Base-by-base conservation (phyloP, 495 filamentous ascomycete genomes). In the Penicillium crystallinum region DNA sequence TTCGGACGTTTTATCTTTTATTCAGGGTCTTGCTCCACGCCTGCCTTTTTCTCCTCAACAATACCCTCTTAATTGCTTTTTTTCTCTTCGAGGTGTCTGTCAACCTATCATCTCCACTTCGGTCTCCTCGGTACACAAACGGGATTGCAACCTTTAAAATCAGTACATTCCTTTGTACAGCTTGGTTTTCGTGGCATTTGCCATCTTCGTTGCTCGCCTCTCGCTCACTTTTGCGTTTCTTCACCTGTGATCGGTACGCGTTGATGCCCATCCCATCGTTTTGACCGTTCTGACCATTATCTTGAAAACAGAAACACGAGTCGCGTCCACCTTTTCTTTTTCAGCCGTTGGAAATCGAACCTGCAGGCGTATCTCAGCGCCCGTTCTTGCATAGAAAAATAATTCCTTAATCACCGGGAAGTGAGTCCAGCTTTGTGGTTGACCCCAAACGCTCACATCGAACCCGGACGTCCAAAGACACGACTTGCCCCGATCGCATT, bases 341-440 rank as follows among this genome's bases (percentile, higher is more conserved):
- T 25, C 45, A 56, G 42, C 43, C 39, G 36, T 44, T 34, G 39
- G 49, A 46, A 44, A 52, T 52, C 41, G 48, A 41, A 40, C 22
- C 54, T 53, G 44, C 58, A 54, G 47, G 42, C 44, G 43, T 40
- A 56, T 56, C 52, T 25, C 47, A 37, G 52, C 33, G 49, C 46
- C 42, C 41, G 23, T 57, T 52, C 46, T 61, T 42, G 55, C 58
- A 44, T 61, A 56, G 52, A 56, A 41, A 51, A 52, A 53, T 74
- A 74, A 73, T 74, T 62, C 48, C 56, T 53, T 74, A 74, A 74
- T 74, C 59, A 44, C 49, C 52, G 54, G 46, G 52, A 58, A 57
- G 49, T 51, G 41, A 54, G 56, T 49, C 53, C 46, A 64, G 63
- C 53, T 62, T 56, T 56, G 63, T 56, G 64, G 60, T 67, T 68